Percentiles rank a stretch among this genome's conserved stretches.
These are phyloP conservation scores for Phallus indusiatus DNA, from an alignment of 768 basidiomycete genomes.

Conservation along the genomic window DNA sequence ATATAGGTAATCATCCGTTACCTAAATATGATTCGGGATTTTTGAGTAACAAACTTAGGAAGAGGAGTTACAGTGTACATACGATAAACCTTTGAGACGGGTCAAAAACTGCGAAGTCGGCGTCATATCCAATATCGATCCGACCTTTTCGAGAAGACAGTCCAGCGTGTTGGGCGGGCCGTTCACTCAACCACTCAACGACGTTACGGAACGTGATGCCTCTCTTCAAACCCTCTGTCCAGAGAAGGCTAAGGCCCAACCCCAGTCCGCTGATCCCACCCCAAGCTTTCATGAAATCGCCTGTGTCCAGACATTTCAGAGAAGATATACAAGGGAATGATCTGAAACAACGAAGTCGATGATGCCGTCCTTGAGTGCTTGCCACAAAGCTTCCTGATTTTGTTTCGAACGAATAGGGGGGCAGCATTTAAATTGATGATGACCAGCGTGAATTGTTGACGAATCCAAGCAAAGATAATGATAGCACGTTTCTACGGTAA, in stretches of 20 bases:
- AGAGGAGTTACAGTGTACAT: conserved; percentile 7
- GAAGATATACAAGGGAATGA: conserved; percentile 85
- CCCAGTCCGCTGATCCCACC: conserved; percentile 91
- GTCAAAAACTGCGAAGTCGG: conserved; percentile 83
- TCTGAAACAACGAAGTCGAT: conserved; percentile 95
- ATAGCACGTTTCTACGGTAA: conserved; percentile 96
- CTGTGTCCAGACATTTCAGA: conserved; percentile 67
- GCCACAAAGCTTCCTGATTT: conserved; percentile 75
- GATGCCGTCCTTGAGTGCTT: conserved; percentile 66
- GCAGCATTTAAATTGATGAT: conserved; percentile 91
- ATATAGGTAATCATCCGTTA: conserved; percentile 58
- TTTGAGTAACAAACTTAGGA: not conserved
- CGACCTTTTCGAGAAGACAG: conserved; percentile 62
- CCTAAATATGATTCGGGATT: conserved; percentile 31
- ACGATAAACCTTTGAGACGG: conserved; percentile 40
- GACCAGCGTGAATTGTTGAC: conserved; percentile 61
- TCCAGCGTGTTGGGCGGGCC: conserved; percentile 74
- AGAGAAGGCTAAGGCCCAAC: conserved; percentile 77
- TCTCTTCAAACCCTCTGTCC: conserved; percentile 69
- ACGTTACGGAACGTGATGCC: conserved; percentile 52
- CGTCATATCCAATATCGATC: conserved; percentile 67
- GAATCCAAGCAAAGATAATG: conserved; percentile 84
- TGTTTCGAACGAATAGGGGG: conserved; percentile 74
- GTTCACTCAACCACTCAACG: conserved; percentile 63
- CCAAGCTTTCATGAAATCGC: conserved; percentile 87